A percentile compares a stretch with the other conserved stretches of the same genome.
Conservation (phyloP, 2,329 filamentous ascomycete species). For the Trichoderma lentiforme region DNA sequence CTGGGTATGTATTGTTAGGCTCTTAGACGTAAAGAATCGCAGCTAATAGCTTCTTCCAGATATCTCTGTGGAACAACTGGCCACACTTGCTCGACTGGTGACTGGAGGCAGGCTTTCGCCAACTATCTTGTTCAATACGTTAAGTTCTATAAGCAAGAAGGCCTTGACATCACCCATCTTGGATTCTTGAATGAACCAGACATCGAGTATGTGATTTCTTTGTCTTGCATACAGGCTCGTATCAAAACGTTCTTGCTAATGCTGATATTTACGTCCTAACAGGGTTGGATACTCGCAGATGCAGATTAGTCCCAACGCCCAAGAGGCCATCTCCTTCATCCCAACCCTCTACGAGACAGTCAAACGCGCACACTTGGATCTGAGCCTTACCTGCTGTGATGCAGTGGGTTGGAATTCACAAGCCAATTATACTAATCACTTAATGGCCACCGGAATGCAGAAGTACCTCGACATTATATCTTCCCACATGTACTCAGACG, state of each 20-base stretch:
- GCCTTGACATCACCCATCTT: neutral
- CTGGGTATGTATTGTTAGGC: neutral
- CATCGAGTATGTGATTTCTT: neutral
- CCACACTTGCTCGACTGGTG: neutral
- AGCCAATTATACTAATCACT: neutral
- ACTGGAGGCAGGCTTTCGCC: neutral
- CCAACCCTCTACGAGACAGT: neutral
- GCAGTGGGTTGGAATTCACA: neutral
- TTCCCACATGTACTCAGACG: neutral
- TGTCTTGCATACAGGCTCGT: neutral
- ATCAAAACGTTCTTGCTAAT: neutral
- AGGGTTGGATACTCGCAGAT: neutral
- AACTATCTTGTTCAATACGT: neutral
- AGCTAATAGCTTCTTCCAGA: neutral
- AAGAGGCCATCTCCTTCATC: neutral
- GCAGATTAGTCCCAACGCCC: neutral
- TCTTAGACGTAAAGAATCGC: neutral
- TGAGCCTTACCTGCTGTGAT: neutral
- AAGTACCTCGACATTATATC: neutral
- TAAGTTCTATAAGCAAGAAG: neutral
- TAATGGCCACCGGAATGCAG: neutral
- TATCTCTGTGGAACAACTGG: neutral
- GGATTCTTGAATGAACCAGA: neutral
- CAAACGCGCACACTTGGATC: neutral
- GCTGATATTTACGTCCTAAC: neutral